Conservation (phyloP, 129 eudicot species). For the Flaveria linearis region DNA sequence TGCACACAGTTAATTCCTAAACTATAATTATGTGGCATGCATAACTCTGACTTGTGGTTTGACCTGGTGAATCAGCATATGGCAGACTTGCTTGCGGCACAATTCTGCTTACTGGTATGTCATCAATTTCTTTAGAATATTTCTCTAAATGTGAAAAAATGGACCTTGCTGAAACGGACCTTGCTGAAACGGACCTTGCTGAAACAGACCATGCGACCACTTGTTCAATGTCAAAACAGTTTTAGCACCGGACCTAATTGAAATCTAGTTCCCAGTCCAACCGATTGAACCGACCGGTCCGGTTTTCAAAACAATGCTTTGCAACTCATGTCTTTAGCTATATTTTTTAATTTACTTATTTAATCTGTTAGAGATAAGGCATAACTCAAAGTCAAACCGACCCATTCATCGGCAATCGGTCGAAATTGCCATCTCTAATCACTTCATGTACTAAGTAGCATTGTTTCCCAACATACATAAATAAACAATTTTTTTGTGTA, state of each 20-base stretch:
- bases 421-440: neutral
- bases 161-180: neutral
- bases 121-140: slow-evolving; percentile 9
- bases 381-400: neutral
- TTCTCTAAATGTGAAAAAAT: neutral
- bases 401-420: neutral
- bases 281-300: no score
- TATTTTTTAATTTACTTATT: neutral
- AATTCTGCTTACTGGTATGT: slow-evolving; percentile 61
- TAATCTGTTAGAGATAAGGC: neutral
- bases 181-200: neutral
- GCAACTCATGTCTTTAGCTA: neutral
- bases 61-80: slow-evolving; percentile 53
- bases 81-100: slow-evolving; percentile 82
- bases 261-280: no score
- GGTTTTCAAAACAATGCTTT: neutral
- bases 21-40: neutral
- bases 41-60: slow-evolving; percentile 26
- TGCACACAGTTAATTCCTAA: neutral
- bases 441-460: slow-evolving; percentile 6
- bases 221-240: no score
- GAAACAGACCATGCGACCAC: neutral
- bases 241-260: no score
- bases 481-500: slow-evolving; percentile 5
- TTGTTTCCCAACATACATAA: slow-evolving; percentile 7